Evolutionary conservation across 2,329 filamentous ascomycete species (phyloP).

Genomic region (Nemania sp.): DNA sequence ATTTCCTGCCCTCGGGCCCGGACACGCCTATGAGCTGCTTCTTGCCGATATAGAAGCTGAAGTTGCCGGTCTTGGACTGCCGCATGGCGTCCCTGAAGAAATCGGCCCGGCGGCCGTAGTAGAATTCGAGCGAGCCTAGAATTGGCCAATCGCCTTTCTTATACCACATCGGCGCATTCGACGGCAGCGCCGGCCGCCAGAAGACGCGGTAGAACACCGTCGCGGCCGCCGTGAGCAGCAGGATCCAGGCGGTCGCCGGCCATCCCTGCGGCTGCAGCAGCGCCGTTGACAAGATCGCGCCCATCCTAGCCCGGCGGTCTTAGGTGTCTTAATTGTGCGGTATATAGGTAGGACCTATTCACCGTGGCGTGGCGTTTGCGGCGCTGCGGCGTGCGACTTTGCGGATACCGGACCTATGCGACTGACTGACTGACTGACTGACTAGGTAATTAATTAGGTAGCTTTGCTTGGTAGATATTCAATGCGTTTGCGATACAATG

Average conservation of each 20-base stretch:
- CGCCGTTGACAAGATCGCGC: not conserved
- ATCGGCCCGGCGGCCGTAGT: slow-evolving; percentile 46
- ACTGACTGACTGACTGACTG: too few species aligned
- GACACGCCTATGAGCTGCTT: slow-evolving; percentile 49
- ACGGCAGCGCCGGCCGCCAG: slow-evolving; percentile 31
- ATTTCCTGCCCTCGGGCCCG: slow-evolving; percentile 46
- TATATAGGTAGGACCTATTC: too few species aligned
- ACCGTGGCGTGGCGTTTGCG: not conserved
- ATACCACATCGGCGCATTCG: slow-evolving; percentile 34
- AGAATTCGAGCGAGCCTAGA: slow-evolving; percentile 48
- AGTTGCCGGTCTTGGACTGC: slow-evolving; percentile 47
- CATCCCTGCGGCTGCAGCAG: slow-evolving; percentile 23
- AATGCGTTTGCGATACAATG: too few species aligned
- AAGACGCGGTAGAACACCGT: slow-evolving; percentile 27
- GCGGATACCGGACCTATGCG: too few species aligned
- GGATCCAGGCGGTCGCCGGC: slow-evolving; percentile 29
- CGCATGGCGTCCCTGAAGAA: slow-evolving; percentile 42
- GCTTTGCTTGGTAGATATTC: too few species aligned
- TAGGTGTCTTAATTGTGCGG: too few species aligned
- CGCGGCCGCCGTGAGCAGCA: slow-evolving; percentile 27
- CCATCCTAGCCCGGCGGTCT: too few species aligned
- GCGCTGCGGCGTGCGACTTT: too few species aligned
- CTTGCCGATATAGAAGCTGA: slow-evolving; percentile 53
- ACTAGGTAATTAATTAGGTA: too few species aligned
- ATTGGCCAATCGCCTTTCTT: slow-evolving; percentile 42